phyloP scores from a whole-genome alignment of 768 basidiomycete genomes.

The Lentinus brumalis region DNA sequence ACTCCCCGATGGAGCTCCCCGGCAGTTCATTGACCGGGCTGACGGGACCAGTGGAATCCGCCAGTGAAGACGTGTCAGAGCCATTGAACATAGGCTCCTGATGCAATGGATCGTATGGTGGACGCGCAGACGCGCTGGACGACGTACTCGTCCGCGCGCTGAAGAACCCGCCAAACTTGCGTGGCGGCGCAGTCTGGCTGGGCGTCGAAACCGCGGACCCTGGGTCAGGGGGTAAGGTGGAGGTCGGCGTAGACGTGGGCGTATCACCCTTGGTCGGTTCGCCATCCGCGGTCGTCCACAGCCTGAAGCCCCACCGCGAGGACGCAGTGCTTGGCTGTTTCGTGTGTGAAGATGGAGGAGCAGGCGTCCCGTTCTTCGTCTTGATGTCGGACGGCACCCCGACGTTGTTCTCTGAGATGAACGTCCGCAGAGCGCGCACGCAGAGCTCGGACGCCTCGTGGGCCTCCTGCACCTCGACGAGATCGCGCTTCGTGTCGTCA shows the following conservation, averaged over 20 bases:
- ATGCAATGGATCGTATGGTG: conserved; percentile 23
- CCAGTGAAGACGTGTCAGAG: conserved; percentile 60
- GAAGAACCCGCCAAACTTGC: conserved; percentile 75
- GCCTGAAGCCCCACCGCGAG: conserved; percentile 67
- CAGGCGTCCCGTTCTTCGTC: conserved; percentile 14
- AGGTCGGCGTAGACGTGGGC: conserved; percentile 27
- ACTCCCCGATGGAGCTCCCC: conserved; percentile 13
- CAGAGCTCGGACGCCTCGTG: conserved; percentile 86
- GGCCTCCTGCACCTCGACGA: conserved; percentile 80
- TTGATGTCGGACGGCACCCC: conserved; percentile 38
- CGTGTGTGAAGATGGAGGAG: conserved; percentile 12
- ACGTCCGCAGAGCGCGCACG: conserved; percentile 79
- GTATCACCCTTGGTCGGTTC: conserved; percentile 4
- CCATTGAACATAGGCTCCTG: conserved; percentile 49
- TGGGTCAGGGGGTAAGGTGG: conserved; percentile 24
- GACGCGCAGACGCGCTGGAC: conserved; percentile 42
- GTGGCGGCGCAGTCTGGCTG: conserved; percentile 40
- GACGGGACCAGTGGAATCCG: conserved; percentile 50
- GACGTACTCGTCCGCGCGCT: conserved; percentile 55
- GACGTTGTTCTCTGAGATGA: conserved; percentile 74
- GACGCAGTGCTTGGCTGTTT: conserved; percentile 26
- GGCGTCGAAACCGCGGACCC: conserved; percentile 32
- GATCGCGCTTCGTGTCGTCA: conserved; percentile 63
- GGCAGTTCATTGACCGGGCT: conserved; percentile 45
- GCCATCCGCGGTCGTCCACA: conserved; percentile 49